Percentiles rank a stretch among this genome's conserved stretches.
phyloP scores from a whole-genome alignment of 495 filamentous ascomycete genomes.

The Lentithecium fluviatile region DNA sequence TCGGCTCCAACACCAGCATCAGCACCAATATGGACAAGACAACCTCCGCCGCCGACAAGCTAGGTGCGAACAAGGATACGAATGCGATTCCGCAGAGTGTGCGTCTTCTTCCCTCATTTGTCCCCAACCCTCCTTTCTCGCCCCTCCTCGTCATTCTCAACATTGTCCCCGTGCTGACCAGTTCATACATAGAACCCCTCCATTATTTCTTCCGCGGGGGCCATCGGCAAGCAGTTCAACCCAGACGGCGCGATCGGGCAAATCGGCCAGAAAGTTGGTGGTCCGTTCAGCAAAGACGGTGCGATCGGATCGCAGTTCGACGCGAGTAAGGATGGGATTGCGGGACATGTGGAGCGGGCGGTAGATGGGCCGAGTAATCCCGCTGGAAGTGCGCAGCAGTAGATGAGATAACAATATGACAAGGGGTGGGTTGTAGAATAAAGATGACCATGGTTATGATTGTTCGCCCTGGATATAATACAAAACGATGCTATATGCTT shows the following conservation, averaged over 20 bases:
- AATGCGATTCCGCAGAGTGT: conserved; percentile 5
- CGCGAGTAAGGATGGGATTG: conserved; percentile 49
- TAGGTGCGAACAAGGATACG: neutral
- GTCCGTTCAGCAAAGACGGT: conserved; percentile 44
- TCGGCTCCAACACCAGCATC: too few relatives aligned
- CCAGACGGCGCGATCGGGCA: conserved; percentile 26
- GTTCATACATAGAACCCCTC: conserved; percentile 19
- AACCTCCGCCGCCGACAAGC: neutral
- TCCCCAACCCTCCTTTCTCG: neutral
- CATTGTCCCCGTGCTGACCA: neutral
- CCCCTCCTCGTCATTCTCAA: neutral
- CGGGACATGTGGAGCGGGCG: conserved; percentile 46
- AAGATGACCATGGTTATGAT: neutral
- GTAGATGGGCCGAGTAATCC: conserved; percentile 31
- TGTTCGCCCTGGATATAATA: too few relatives aligned
- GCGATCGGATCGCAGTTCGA: conserved; percentile 52
- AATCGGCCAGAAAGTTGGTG: conserved; percentile 29
- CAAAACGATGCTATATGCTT: too few relatives aligned
- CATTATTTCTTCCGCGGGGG: conserved; percentile 28
- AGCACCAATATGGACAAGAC: conserved; percentile 1
- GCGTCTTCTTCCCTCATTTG: neutral
- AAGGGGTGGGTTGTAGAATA: neutral
- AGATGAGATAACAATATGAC: neutral
- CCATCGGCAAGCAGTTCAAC: conserved; percentile 35
- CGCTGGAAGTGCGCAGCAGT: conserved; percentile 3